Conservation (phyloP, 108 stramenopile species). For the Aurantiochytrium sp. region DNA sequence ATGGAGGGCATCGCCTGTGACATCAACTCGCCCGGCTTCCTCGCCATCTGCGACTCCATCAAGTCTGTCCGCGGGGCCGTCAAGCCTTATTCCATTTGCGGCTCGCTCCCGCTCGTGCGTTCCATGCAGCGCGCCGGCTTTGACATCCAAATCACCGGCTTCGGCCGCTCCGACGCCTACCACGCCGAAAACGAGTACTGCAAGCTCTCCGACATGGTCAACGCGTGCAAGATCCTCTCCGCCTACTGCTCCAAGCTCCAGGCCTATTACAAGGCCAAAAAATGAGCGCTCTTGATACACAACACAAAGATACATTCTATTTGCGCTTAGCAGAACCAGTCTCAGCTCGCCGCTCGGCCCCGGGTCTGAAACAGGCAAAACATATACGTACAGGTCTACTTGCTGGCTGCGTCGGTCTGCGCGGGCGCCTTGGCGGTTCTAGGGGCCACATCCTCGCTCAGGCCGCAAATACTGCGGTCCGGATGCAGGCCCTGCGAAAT, state of each 20-base stretch:
- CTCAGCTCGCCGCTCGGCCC: too few species aligned
- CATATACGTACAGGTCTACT: too few species aligned
- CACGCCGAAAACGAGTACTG: conserved; percentile 60
- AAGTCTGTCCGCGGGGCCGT: conserved; percentile 39
- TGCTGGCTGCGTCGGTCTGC: too few species aligned
- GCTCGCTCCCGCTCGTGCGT: conserved; percentile 56
- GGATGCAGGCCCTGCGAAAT: conserved; percentile 14
- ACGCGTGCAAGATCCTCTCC: conserved; percentile 51
- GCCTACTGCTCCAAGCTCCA: conserved; percentile 46
- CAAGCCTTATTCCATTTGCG: conserved; percentile 57
- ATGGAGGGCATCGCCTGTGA: conserved; percentile 61
- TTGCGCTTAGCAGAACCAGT: too few species aligned
- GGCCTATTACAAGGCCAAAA: neutral
- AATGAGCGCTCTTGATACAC: neutral
- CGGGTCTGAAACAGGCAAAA: too few species aligned
- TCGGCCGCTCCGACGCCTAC: conserved; percentile 51
- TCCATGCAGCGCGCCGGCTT: conserved; percentile 62
- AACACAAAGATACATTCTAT: too few species aligned
- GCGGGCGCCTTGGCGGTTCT: too few species aligned
- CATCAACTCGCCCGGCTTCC: conserved; percentile 50
- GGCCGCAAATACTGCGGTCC: neutral
- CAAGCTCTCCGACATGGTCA: conserved; percentile 40
- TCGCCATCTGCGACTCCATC: conserved; percentile 50
- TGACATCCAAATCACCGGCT: conserved; percentile 59
- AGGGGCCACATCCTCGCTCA: neutral